These are phyloP conservation scores for Acorus calamus DNA, from an alignment of 106 monocot species.

Conservation along the genomic window DNA sequence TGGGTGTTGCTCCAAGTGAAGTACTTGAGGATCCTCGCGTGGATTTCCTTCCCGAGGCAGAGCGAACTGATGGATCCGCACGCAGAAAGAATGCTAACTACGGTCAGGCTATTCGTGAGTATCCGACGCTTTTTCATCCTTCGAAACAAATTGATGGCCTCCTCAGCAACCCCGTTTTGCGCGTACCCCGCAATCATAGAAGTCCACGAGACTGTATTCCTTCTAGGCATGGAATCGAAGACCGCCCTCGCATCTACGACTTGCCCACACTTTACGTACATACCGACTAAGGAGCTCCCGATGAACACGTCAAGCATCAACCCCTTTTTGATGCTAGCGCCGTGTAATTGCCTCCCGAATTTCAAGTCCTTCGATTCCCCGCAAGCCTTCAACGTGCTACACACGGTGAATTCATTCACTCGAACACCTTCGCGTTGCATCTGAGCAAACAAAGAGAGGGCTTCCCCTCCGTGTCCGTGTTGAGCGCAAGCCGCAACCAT, in stretches of 20 bases:
- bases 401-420: slow-evolving; percentile 81
- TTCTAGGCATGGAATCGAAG: slow-evolving; percentile 63
- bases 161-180: slow-evolving; percentile 45
- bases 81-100: slow-evolving; percentile 66
- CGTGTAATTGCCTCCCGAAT: slow-evolving; percentile 75
- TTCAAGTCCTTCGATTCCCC: slow-evolving; percentile 45
- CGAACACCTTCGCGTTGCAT: slow-evolving; percentile 44
- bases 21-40: slow-evolving; percentile 53
- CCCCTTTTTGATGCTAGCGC: slow-evolving; percentile 45
- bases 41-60: slow-evolving; percentile 62
- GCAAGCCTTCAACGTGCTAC: slow-evolving; percentile 72
- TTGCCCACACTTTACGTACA: slow-evolving; percentile 65
- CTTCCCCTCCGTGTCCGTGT: slow-evolving; percentile 34
- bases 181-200: slow-evolving; percentile 84
- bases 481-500: slow-evolving; percentile 63
- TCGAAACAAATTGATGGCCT: slow-evolving; percentile 59
- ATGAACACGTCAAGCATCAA: slow-evolving; percentile 52
- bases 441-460: slow-evolving; percentile 45
- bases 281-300: slow-evolving; percentile 55
- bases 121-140: slow-evolving; percentile 58
- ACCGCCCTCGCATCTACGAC: slow-evolving; percentile 59
- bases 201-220: slow-evolving; percentile 90
- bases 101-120: slow-evolving; percentile 42
- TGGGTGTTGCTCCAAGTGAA: slow-evolving; percentile 25
- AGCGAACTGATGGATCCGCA: slow-evolving; percentile 47